These are phyloP conservation scores for Taiozyma sp. DNA, from an alignment of 1,139 yeast species.

Conservation along the genomic window DNA sequence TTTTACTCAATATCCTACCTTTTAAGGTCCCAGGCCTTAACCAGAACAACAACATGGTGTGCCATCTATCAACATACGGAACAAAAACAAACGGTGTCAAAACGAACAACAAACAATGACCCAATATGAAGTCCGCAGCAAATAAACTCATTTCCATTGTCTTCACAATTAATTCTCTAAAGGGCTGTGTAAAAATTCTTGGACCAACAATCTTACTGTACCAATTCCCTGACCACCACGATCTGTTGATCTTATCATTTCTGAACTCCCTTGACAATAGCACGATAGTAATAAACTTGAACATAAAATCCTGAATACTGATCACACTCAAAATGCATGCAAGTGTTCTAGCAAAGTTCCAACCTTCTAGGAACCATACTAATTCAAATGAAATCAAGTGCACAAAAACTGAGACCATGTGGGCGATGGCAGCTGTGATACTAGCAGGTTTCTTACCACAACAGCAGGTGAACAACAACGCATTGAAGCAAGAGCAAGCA, in stretches of 20 bases:
- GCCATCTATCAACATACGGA: constrained; percentile 75
- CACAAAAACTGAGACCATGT: constrained; percentile 43
- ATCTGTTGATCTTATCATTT: constrained; percentile 49
- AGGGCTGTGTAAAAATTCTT: constrained; percentile 55
- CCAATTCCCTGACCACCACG: constrained; percentile 94
- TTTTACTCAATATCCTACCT: constrained; percentile 35
- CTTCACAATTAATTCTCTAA: constrained; percentile 65
- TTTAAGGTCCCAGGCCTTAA: constrained; percentile 54
- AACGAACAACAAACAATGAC: constrained; percentile 54
- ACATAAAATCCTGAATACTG: constrained; percentile 48
- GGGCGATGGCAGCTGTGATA: constrained; percentile 45
- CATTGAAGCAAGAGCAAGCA: constrained; percentile 41
- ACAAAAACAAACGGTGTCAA: constrained; percentile 60
- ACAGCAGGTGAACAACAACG: constrained; percentile 38
- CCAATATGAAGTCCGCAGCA: constrained; percentile 64
- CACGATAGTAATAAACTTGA: constrained; percentile 40
- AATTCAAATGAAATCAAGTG: constrained; percentile 54
- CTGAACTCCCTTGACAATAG: constrained; percentile 55
- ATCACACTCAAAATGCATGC: constrained; percentile 53
- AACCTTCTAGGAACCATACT: constrained; percentile 58
- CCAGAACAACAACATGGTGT: constrained; percentile 79
- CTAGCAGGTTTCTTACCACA: constrained; percentile 20
- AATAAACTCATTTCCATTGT: constrained; percentile 62
- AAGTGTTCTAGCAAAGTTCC: constrained; percentile 52
- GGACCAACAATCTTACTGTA: constrained; percentile 51